These are phyloP conservation scores for Suhomyces pyralidae DNA, from an alignment of 805 yeast genomes.

Conservation along the genomic window DNA sequence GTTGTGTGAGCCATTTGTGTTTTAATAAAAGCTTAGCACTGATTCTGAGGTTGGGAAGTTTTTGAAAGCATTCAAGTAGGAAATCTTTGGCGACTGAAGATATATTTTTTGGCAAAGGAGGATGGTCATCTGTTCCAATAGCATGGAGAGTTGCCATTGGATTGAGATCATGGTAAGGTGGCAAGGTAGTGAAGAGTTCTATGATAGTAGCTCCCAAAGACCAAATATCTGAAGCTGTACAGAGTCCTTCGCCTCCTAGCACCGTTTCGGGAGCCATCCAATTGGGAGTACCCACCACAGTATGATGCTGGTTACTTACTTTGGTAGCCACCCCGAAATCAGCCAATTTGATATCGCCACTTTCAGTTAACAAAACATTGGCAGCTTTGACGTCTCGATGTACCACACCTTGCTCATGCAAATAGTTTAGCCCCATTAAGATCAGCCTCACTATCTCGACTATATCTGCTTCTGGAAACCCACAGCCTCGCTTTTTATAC, in stretches of 20 bases:
- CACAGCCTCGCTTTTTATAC: constrained; percentile 45
- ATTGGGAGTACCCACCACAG: constrained; percentile 82
- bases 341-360: constrained; percentile 76
- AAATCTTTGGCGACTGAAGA: constrained; percentile 51
- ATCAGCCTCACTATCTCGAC: constrained; percentile 52
- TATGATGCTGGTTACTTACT: constrained; percentile 35
- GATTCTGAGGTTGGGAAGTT: constrained; percentile 58
- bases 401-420: constrained; percentile 71
- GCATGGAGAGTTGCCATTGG: constrained; percentile 83
- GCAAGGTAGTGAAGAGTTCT: constrained; percentile 80
- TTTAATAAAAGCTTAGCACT: constrained; percentile 52
- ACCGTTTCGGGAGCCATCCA: constrained; percentile 99
- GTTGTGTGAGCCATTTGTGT: constrained; percentile 57
- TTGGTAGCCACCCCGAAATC: constrained; percentile 94
- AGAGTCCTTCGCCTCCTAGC: constrained; percentile 72
- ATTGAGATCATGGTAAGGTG: constrained; percentile 77
- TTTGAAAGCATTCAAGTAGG: constrained; percentile 64
- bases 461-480: constrained; percentile 54
- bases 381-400: constrained; percentile 95
- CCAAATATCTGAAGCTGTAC: constrained; percentile 90
- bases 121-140: constrained; percentile 70
- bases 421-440: constrained; percentile 56
- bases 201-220: constrained; percentile 92
- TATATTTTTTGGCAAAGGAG: constrained; percentile 59
- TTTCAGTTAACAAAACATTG: constrained; percentile 66